These are phyloP conservation scores for Ogataea methylovora DNA, from an alignment of 805 yeast species.

Conservation along the genomic window DNA sequence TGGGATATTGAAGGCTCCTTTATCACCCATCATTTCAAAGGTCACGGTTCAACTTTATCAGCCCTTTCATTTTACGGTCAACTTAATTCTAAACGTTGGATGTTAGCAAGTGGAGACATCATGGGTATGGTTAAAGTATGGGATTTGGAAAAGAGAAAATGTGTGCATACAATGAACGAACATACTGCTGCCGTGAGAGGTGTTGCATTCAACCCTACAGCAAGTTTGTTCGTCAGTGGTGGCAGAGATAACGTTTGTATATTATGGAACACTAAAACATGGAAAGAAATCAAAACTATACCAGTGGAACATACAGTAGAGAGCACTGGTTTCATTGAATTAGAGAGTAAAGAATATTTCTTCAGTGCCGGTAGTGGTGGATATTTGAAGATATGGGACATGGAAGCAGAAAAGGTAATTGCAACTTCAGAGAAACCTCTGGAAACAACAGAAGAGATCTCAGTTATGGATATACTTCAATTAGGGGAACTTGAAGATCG, in stretches of 20 bases:
- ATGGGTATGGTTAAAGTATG: slow-evolving; percentile 49
- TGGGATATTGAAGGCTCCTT: slow-evolving; percentile 89
- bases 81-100: slow-evolving; percentile 64
- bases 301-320: slow-evolving; percentile 72
- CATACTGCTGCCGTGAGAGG: slow-evolving; percentile 87
- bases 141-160: slow-evolving; percentile 70
- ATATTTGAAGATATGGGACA: slow-evolving; percentile 58
- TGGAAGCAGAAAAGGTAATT: slow-evolving; percentile 37
- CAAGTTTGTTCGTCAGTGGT: slow-evolving; percentile 60
- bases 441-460: slow-evolving; percentile 62
- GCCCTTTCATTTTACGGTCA: slow-evolving; percentile 69
- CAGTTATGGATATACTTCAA: slow-evolving; percentile 49
- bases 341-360: slow-evolving; percentile 29
- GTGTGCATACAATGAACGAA: slow-evolving; percentile 53
- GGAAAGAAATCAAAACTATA: slow-evolving; percentile 55
- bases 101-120: slow-evolving; percentile 63
- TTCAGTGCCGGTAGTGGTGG: slow-evolving; percentile 78
- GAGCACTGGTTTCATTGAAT: slow-evolving; percentile 49
- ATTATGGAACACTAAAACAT: slow-evolving; percentile 45
- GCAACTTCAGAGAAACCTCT: slow-evolving; percentile 40
- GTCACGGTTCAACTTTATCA: slow-evolving; percentile 87
- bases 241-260: slow-evolving; percentile 82
- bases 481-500: slow-evolving; percentile 22
- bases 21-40: slow-evolving; percentile 83
- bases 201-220: slow-evolving; percentile 50